Evolutionary conservation across 768 basidiomycete genomes (phyloP).

Genomic region (Pluteus cervinus): DNA sequence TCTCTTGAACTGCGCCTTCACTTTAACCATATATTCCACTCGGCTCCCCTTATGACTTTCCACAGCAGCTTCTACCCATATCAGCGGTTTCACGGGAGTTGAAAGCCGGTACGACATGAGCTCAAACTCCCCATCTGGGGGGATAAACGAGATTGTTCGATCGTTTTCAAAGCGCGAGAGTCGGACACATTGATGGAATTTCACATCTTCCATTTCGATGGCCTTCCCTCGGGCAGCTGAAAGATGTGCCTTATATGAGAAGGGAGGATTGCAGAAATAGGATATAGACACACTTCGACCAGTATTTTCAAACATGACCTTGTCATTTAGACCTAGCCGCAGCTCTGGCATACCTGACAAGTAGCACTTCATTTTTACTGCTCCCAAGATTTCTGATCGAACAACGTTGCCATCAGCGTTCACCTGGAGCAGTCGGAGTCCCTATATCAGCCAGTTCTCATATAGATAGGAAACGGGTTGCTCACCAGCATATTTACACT

Average conservation of each 20-base stretch:
- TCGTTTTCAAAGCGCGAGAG: conserved; percentile 97
- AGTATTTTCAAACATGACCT: conserved; percentile 99
- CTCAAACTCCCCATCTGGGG: conserved; percentile 98
- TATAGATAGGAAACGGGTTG: conserved; percentile 7
- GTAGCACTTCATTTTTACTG: conserved; percentile 99
- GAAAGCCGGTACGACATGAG: conserved; percentile 97
- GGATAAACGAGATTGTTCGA: conserved; percentile 98
- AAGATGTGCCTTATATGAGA: neutral
- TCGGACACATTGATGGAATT: conserved; percentile 99
- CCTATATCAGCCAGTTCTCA: neutral
- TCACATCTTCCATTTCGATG: conserved; percentile 99
- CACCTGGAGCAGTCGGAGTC: conserved; percentile 52
- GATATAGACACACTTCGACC: conserved; percentile 68
- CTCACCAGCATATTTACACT: conserved; percentile 91
- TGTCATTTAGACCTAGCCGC: conserved; percentile 93
- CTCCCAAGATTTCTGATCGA: conserved; percentile 95
- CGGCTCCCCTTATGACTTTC: conserved; percentile 92
- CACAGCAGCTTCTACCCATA: conserved; percentile 96
- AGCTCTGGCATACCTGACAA: conserved; percentile 99
- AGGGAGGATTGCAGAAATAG: neutral
- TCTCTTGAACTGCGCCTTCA: conserved; percentile 95
- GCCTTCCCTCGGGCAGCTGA: conserved; percentile 90
- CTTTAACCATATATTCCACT: conserved; percentile 94
- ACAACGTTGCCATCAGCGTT: conserved; percentile 97
- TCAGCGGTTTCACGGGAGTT: conserved; percentile 92